A percentile compares a stretch with the other conserved stretches of the same genome.
phyloP scores from a whole-genome alignment of 192 early-diverging fungal genomes.

The Umbelopsis sp. region DNA sequence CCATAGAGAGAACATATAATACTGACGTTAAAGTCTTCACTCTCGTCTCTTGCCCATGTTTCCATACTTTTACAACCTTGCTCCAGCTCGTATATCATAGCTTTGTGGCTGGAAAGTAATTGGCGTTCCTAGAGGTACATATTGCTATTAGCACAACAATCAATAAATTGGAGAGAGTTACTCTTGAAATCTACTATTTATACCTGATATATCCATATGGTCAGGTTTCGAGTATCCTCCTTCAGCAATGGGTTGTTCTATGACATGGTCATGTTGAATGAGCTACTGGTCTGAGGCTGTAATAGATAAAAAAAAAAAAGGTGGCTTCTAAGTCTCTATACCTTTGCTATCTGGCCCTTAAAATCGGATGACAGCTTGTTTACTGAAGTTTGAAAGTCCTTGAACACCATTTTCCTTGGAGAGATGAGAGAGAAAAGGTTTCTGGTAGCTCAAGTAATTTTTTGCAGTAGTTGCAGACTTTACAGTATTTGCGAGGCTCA shows the following conservation, averaged over 20 bases:
- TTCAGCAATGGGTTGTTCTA: slow-evolving; percentile 13
- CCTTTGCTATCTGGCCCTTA: slow-evolving; percentile 13
- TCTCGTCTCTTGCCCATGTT: slow-evolving; percentile 22
- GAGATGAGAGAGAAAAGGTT: not conserved
- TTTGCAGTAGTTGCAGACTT: too few relatives aligned
- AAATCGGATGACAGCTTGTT: slow-evolving; percentile 20
- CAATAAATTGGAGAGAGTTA: not conserved
- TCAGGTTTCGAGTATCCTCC: not conserved
- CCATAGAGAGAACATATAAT: not conserved
- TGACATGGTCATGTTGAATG: not conserved
- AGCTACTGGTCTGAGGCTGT: not conserved
- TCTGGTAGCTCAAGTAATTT: too few relatives aligned
- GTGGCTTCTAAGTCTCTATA: not conserved
- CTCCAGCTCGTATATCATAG: slow-evolving; percentile 17
- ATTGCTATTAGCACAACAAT: not conserved
- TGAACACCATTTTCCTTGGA: not conserved
- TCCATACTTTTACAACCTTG: slow-evolving; percentile 4
- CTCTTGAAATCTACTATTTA: too few relatives aligned
- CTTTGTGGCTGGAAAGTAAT: not conserved
- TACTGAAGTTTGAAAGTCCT: slow-evolving; percentile 1
- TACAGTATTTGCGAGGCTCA: too few relatives aligned
- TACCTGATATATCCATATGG: slow-evolving; percentile 9
- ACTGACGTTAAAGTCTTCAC: slow-evolving; percentile 17
- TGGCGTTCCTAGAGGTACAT: slow-evolving; percentile 2
- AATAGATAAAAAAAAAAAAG: not conserved